phyloP scores from a whole-genome alignment of 1,284 basidiomycete species.

The Rhodotorula sp. region DNA sequence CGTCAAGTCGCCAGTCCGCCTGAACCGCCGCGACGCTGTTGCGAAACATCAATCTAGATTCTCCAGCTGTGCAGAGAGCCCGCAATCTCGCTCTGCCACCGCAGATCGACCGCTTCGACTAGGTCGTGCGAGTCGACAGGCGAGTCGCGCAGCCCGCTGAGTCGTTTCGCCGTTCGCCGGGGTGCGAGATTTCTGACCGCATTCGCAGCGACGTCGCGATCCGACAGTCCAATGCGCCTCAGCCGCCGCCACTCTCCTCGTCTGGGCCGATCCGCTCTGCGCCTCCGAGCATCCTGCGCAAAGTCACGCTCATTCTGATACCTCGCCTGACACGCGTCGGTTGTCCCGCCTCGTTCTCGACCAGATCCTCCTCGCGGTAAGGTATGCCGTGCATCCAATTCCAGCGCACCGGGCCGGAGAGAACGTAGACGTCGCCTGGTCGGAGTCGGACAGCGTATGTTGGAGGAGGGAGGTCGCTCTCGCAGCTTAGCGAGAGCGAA shows the following conservation, averaged over 20 bases:
- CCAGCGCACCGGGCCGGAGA: slow-evolving; percentile 71
- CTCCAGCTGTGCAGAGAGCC: no score
- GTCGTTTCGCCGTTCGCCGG: no score
- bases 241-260: background rate
- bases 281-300: slow-evolving; percentile 71
- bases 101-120: no score
- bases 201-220: no score
- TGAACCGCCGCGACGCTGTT: no score
- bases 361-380: slow-evolving; percentile 50
- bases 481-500: background rate
- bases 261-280: slow-evolving; percentile 65
- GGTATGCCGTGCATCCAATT: slow-evolving; percentile 66
- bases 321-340: slow-evolving; percentile 53
- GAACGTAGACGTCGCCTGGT: slow-evolving; percentile 63
- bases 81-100: no score
- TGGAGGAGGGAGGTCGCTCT: background rate
- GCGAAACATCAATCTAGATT: no score
- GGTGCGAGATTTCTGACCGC: no score
- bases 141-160: no score
- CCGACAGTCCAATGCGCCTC: no score
- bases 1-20: no score
- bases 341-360: slow-evolving; percentile 29
- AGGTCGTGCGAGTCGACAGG: no score
- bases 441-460: slow-evolving; percentile 53
- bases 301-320: slow-evolving; percentile 68